Conservation (phyloP, 768 basidiomycete genomes). For the Lactarius sp. region DNA sequence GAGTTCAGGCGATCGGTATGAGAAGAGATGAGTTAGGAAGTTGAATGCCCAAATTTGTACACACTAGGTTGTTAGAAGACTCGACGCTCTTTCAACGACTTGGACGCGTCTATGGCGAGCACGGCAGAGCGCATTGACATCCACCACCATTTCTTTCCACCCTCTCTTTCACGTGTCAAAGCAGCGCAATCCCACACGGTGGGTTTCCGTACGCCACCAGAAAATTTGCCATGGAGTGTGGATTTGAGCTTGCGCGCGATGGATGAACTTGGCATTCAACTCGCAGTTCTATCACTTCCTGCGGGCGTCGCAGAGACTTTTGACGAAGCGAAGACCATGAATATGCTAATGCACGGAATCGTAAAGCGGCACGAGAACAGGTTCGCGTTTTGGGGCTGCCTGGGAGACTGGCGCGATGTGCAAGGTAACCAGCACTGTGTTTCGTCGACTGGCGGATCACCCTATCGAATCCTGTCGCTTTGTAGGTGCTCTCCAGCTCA, state of each 20-base stretch:
- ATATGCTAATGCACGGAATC: slow-evolving; percentile 44
- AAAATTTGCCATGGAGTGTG: slow-evolving; percentile 62
- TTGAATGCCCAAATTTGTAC: slow-evolving; percentile 20
- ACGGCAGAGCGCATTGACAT: slow-evolving; percentile 44
- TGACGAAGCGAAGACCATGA: slow-evolving; percentile 41
- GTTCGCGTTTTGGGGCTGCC: slow-evolving; percentile 66
- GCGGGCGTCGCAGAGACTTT: slow-evolving; percentile 42
- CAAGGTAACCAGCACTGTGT: slow-evolving; percentile 39
- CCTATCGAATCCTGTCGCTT: background rate
- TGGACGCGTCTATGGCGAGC: background rate
- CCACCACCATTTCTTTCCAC: slow-evolving; percentile 74
- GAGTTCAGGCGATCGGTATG: slow-evolving; percentile 39
- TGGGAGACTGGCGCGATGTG: slow-evolving; percentile 59
- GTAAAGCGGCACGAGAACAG: slow-evolving; percentile 46
- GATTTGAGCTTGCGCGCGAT: slow-evolving; percentile 56
- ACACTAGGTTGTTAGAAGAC: background rate
- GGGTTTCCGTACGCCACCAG: slow-evolving; percentile 60
- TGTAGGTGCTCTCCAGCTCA: slow-evolving; percentile 55
- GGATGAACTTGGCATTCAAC: slow-evolving; percentile 52
- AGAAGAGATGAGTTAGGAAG: slow-evolving; percentile 16
- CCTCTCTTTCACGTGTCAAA: slow-evolving; percentile 42
- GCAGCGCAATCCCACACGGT: slow-evolving; percentile 39
- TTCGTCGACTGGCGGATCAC: background rate
- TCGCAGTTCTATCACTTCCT: slow-evolving; percentile 64
- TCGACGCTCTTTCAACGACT: background rate